Percentiles rank a stretch among this genome's conserved stretches.
Conservation (phyloP, 1,139 yeast species). For the Meyerozyma carpophila region DNA sequence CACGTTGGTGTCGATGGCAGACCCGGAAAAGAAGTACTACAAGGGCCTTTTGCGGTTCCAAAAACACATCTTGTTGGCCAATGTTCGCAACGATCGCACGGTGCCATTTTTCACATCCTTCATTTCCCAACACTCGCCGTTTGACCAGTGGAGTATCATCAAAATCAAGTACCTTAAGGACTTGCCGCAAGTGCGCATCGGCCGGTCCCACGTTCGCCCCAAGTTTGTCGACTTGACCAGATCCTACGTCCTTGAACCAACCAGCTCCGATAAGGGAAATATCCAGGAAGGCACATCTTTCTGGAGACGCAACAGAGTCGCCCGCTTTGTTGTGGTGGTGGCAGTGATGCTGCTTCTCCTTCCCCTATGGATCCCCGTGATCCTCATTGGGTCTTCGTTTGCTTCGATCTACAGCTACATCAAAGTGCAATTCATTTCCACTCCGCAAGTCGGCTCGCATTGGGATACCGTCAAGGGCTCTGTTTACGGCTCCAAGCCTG, state of each 20-base stretch:
- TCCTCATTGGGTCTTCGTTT: slow-evolving; percentile 35
- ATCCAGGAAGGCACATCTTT: slow-evolving; percentile 37
- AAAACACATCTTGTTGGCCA: slow-evolving; percentile 59
- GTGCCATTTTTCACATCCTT: slow-evolving; percentile 52
- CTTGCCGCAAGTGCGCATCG: slow-evolving; percentile 30
- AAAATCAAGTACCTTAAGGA: slow-evolving; percentile 35
- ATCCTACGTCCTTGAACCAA: slow-evolving; percentile 13
- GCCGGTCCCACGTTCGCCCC: slow-evolving; percentile 37
- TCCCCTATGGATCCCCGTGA: slow-evolving; percentile 52
- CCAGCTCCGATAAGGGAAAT: slow-evolving; percentile 19
- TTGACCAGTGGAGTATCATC: slow-evolving; percentile 37
- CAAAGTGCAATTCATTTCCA: slow-evolving; percentile 21
- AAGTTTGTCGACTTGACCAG: slow-evolving; percentile 50
- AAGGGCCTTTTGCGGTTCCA: slow-evolving; percentile 55
- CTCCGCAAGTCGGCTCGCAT: slow-evolving; percentile 23
- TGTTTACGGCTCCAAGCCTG: slow-evolving; percentile 28
- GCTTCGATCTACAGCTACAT: slow-evolving; percentile 34
- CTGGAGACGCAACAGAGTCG: slow-evolving; percentile 22
- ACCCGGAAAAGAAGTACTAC: slow-evolving; percentile 45
- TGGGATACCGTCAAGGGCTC: slow-evolving; percentile 31
- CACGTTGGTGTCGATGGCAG: slow-evolving; percentile 49
- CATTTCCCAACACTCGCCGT: slow-evolving; percentile 47
- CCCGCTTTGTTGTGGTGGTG: slow-evolving; percentile 26
- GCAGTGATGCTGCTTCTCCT: slow-evolving; percentile 30
- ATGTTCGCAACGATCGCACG: slow-evolving; percentile 67